Evolutionary conservation across 1,139 yeast genomes (phyloP), one percentile per base, ranked within the genome.

Genomic region (Candida freyschussii): DNA sequence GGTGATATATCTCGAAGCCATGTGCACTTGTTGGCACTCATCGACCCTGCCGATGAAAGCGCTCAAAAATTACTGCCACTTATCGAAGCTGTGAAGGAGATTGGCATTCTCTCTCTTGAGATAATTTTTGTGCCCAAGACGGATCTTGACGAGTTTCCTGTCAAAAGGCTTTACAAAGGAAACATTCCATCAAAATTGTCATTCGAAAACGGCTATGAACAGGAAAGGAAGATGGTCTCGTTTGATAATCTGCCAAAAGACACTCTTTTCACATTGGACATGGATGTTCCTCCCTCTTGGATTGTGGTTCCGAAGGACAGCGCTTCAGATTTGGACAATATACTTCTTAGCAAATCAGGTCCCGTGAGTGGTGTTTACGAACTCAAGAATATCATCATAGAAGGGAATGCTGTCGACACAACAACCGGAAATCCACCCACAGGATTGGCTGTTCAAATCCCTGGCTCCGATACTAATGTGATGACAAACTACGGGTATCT

Each of bases 401-500:
- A 89, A 54, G 95, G 95, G 0, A 77, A 72, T 57, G 80, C 83
- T 0, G 51, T 52, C 25, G 53, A 47, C 23, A 48, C 42, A 4
- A 26, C 37, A 6, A 27, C 44, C 2, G 21, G 24, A 0, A 36
- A 47, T 3, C 55, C 66, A 0, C 82, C 87, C 0, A 57, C 69
- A 1, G 85, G 82, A 0, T 49, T 78, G 14, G 62, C 68, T 1
- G 50, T 82, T 12, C 67, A 68, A 21, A 52, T 78, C 10, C 53
- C 59, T 11, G 41, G 44, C 1, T 60, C 67, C 0, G 86, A 81
- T 44, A 81, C 95, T 0, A 63, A 60, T 27, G 75, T 84, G 4
- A 78, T 85, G 89, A 69, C 82, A 0, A 75, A 78, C 34, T 57
- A 76, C 33, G 95, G 95, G 0, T 86, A 86, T 56, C 67, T 81